Conservation (phyloP, 345 rosid genomes). For the Gossypium australe region DNA sequence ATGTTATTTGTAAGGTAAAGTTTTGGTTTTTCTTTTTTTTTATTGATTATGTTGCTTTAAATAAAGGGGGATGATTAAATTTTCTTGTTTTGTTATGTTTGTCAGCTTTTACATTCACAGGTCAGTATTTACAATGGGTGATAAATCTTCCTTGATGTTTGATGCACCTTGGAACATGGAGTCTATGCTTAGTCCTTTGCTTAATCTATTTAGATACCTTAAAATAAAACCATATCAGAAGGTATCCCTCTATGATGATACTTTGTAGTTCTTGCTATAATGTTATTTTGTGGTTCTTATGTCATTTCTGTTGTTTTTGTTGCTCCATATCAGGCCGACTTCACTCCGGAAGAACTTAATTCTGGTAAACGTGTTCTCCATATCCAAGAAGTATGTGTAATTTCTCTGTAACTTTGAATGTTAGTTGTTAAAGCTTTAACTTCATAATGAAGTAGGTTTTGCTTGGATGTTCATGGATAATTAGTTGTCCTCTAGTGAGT, state of each 20-base stretch:
- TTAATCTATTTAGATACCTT: conserved; percentile 29
- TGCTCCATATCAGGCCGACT: conserved; percentile 28
- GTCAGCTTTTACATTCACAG: conserved; percentile 37
- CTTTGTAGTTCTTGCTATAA: not conserved
- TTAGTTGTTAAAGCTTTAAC: not conserved
- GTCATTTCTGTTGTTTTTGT: not conserved
- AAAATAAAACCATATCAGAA: conserved; percentile 25
- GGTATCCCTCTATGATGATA: conserved; percentile 15
- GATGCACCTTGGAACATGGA: conserved; percentile 24
- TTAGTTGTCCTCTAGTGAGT: not conserved
- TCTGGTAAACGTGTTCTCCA: conserved; percentile 26
- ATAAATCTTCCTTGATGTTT: conserved; percentile 30
- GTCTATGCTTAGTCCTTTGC: conserved; percentile 27
- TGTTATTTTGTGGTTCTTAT: not conserved
- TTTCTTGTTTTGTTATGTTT: not conserved
- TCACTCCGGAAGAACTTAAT: conserved; percentile 32
- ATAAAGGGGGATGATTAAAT: not conserved
- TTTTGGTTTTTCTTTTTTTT: not conserved
- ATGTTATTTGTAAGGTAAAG: conserved; percentile 28
- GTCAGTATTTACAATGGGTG: conserved; percentile 24
- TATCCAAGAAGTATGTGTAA: conserved; percentile 14
- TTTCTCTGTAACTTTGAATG: not conserved
- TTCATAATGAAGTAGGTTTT: not conserved
- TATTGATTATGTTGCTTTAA: not conserved
- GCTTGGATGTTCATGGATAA: not conserved